Evolutionary conservation across 805 yeast species (phyloP), one percentile per base, ranked within the genome.

Genomic region (Yarrowia sp.): DNA sequence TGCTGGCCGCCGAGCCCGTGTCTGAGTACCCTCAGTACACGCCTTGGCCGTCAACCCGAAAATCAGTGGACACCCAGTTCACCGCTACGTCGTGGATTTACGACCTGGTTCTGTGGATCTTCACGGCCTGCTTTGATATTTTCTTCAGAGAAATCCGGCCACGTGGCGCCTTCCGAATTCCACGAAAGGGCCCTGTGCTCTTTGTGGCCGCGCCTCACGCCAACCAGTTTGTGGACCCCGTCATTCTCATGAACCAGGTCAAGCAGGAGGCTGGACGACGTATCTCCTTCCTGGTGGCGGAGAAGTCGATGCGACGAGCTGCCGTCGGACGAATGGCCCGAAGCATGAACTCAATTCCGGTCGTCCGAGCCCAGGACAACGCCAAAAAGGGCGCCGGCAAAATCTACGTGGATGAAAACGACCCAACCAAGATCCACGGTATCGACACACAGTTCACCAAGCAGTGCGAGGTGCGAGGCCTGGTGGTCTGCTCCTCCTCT

Each of bases 201-300:
- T 87, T 95, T 68, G 98, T 95, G 39, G 96, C 95, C 10, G 99
- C 97, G 1, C 98, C 98, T 1, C 99, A 93, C 78, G 96, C 97
- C n/a, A 91, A 91, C 75, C 97, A 92, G 76, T 92, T 92, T 73
- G 91, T 92, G 38, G 90, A 86, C 69, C 93, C 95, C 1, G 84
- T 92, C 57, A 82, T 95, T 61, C 79, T 95, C 53, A 87, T 90
- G 89, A 87, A 89, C 53, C 93, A 89, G 73, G 93, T 90, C 31
- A 83, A 86, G 70, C 78, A 79, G 60, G 85, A 84, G 65, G 82
- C 88, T 1, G 82, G 85, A 8, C 80, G 97, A 67, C 78, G 93
- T 45, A 83, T 90, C 14, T 84, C 91, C 18, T 92, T 92, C 73
- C 78, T 93, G 68, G 89, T 92, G 67, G 99, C 99, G 8, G 96